phyloP scores from a whole-genome alignment of 441 rosid genomes.

The Gossypium gossypioides region DNA sequence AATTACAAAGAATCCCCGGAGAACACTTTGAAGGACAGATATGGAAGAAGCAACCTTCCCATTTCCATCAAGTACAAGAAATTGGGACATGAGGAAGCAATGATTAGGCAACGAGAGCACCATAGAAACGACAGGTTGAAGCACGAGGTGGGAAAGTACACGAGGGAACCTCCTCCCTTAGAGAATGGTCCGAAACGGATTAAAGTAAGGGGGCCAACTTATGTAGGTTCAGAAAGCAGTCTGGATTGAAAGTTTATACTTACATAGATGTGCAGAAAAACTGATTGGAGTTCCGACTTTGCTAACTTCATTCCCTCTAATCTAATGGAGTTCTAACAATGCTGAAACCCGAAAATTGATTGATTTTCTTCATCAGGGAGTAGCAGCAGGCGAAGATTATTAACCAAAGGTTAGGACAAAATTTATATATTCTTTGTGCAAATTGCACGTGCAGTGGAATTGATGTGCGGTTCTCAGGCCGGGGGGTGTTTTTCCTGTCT shows the following conservation, averaged over 20 bases:
- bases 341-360: slow-evolving; percentile 31
- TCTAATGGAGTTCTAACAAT: slow-evolving; percentile 43
- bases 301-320: slow-evolving; percentile 44
- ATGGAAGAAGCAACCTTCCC: slow-evolving; percentile 26
- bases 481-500: slow-evolving; percentile 32
- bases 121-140: slow-evolving; percentile 31
- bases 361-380: slow-evolving; percentile 25
- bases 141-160: slow-evolving; percentile 27
- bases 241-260: slow-evolving; percentile 27
- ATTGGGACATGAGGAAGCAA: slow-evolving; percentile 28
- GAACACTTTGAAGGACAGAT: slow-evolving; percentile 26
- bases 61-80: slow-evolving; percentile 42
- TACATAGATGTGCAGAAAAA: slow-evolving; percentile 1
- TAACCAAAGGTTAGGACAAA: slow-evolving; percentile 36
- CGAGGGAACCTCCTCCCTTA: slow-evolving; percentile 29
- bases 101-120: slow-evolving; percentile 25
- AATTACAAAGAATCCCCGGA: slow-evolving; percentile 29
- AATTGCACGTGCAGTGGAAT: background rate
- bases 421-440: slow-evolving; percentile 56
- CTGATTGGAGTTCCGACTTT: slow-evolving; percentile 33
- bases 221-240: slow-evolving; percentile 36
- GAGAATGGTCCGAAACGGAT: slow-evolving; percentile 70
- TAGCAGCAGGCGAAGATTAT: slow-evolving; percentile 30
- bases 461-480: slow-evolving; percentile 46
- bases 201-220: slow-evolving; percentile 61